Conservation (phyloP, 1,284 basidiomycete species). For the Veloboletus limbatus region DNA sequence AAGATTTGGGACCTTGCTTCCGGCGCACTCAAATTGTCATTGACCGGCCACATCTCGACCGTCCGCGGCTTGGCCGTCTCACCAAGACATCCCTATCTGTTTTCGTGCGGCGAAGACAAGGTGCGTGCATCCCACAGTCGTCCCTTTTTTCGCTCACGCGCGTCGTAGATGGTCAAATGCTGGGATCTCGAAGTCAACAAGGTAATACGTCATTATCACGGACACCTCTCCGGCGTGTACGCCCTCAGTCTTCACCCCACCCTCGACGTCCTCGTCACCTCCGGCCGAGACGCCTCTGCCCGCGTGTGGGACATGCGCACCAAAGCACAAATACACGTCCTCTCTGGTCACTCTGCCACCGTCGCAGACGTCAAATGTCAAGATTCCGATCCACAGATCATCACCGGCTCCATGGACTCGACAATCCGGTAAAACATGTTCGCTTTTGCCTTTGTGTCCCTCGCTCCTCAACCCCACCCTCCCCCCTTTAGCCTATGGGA, state of each 20-base stretch:
- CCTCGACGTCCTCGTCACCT: conserved; percentile 91
- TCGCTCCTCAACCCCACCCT: not conserved
- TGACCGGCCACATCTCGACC: conserved; percentile 98
- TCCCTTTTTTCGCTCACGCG: not conserved
- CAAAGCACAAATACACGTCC: conserved; percentile 91
- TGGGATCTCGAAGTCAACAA: conserved; percentile 99
- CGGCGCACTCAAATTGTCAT: conserved; percentile 90
- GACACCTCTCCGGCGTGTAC: conserved; percentile 96
- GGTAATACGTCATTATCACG: conserved; percentile 97
- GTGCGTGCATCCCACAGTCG: conserved; percentile 42
- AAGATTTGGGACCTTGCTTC: conserved; percentile 99
- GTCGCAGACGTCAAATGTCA: conserved; percentile 94
- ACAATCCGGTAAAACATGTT: conserved; percentile 77
- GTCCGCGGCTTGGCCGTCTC: conserved; percentile 94
- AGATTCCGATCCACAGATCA: conserved; percentile 95
- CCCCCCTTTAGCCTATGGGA: conserved; percentile 78
- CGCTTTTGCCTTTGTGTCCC: not conserved
- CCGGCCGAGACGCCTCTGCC: conserved; percentile 92
- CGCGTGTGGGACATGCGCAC: conserved; percentile 99
- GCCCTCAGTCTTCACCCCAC: conserved; percentile 90
- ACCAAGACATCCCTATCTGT: conserved; percentile 91
- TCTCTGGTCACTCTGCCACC: conserved; percentile 91
- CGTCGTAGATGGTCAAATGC: conserved; percentile 95
- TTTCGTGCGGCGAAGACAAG: conserved; percentile 98
- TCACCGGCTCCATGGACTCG: conserved; percentile 97